Evolutionary conservation across 1,139 yeast genomes (phyloP), one percentile per base, ranked within the genome.

Genomic region (Spencermartinsiella ligniputridi): DNA sequence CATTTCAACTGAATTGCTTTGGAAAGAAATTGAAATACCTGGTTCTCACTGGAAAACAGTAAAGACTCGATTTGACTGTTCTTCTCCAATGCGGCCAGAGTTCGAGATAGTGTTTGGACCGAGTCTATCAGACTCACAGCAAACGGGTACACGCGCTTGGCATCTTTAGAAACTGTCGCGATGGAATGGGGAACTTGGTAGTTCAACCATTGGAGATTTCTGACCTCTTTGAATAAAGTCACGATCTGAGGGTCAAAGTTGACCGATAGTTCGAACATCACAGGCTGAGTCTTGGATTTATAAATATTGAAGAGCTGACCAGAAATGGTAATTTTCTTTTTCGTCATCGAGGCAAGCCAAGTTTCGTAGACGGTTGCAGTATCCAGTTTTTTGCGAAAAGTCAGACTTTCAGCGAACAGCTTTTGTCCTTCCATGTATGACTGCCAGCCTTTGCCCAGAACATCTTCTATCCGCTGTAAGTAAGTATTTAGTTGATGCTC

Each of bases 391-490:
- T 69, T 64, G 15, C 70, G 57, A 38, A 84, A 68, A 1, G 68
- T 63, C 1, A 60, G 56, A 13, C 79, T 71, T 47, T 79, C 86
- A 1, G 70, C 61, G 13, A 73, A 69, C 1, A 90, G 74, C 50
- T 75, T 77, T 43, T 72, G 75, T 0, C 96, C 97, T 40, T 83
- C 81, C 0, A 90, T 79, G 54, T 82, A 86, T 36, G 77, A 72
- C 40, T 68, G 70, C 97, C 97, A 90, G 24, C 81, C 83, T 12
- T 69, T 58, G 0, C 97, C 96, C 9, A 90, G 69, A 1, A 81
- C 71, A 12, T 71, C 60, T 40, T 75, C 78, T 6, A 80, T 65
- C 35, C 76, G 67, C 9, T 63, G 55, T 45, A 70, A 57, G 21
- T 78, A 60, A 35, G 63, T 62, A 11, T 66, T 62, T 2, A 79